Evolutionary conservation across 2,329 filamentous ascomycete genomes (phyloP).

Genomic region (Coniochaeta pulveracea): DNA sequence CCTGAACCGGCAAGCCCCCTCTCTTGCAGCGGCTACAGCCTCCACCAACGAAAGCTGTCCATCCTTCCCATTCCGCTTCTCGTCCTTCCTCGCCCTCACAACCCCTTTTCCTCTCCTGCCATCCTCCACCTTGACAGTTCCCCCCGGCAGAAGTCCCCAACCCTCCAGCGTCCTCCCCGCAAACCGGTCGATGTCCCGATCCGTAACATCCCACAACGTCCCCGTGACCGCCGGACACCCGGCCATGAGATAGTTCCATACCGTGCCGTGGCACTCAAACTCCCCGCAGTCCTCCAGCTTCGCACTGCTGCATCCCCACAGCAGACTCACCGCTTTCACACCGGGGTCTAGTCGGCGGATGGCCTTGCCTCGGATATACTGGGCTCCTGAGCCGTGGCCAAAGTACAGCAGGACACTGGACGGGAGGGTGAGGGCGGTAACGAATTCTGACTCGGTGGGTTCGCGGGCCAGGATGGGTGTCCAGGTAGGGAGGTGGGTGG

Average conservation of each 20-base stretch:
- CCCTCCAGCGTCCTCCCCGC: conserved; percentile 67
- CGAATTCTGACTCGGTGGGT: conserved; percentile 72
- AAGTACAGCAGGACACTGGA: conserved; percentile 82
- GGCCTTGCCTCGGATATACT: conserved; percentile 81
- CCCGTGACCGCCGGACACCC: conserved; percentile 80
- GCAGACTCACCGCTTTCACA: conserved; percentile 66
- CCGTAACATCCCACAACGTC: conserved; percentile 95
- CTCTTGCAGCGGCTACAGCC: conserved; percentile 64
- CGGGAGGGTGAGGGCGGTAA: conserved; percentile 47
- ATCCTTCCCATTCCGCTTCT: conserved; percentile 15
- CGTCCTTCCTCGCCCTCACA: conserved; percentile 9
- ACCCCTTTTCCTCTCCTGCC: conserved; percentile 14
- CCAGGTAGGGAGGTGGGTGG: conserved; percentile 57
- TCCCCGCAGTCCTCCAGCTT: conserved; percentile 70
- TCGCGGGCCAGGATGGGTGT: conserved; percentile 53
- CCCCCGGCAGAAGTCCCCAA: conserved; percentile 63
- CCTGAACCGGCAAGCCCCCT: conserved; percentile 68
- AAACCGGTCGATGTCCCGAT: conserved; percentile 93
- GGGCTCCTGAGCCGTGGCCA: conserved; percentile 86
- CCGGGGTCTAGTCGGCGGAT: conserved; percentile 61
- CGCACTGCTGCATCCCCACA: conserved; percentile 92
- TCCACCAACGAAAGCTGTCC: conserved; percentile 60
- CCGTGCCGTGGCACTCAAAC: conserved; percentile 84
- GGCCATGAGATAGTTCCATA: conserved; percentile 84
- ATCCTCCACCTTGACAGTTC: conserved; percentile 28